phyloP scores from a whole-genome alignment of 106 monocot genomes.

The Amphibolis antarctica region DNA sequence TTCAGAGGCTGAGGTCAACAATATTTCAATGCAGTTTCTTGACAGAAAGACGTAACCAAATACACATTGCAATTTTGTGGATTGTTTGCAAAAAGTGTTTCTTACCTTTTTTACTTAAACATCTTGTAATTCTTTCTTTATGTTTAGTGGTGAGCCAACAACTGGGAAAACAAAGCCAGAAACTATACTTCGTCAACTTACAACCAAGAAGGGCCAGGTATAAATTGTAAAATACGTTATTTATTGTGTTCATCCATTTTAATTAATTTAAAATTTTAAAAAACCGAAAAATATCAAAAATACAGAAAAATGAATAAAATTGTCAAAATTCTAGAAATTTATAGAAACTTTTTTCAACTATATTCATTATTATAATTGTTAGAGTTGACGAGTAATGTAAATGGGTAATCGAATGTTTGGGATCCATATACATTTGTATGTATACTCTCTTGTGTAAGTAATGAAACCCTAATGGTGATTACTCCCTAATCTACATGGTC shows the following conservation, averaged over 20 bases:
- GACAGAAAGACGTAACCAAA: conserved; percentile 71
- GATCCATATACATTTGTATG: no score
- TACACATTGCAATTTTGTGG: neutral
- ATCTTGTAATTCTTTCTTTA: conserved; percentile 3
- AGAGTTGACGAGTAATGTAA: no score
- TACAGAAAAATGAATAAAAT: neutral
- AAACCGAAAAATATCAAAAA: no score
- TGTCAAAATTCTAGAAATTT: no score
- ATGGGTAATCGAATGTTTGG: no score
- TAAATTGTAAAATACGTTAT: neutral
- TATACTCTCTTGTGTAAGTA: no score
- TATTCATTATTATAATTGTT: no score
- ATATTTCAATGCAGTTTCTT: conserved; percentile 73
- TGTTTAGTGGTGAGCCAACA: conserved; percentile 78
- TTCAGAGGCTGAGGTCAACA: conserved; percentile 91
- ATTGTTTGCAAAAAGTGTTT: neutral
- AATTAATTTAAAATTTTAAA: no score
- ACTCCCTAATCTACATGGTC: no score
- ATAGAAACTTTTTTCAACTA: no score
- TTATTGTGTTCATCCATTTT: neutral
- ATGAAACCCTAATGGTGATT: no score
- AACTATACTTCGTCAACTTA: conserved; percentile 86
- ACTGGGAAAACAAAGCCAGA: conserved; percentile 80
- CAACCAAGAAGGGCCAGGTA: conserved; percentile 99
- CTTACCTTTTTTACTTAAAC: neutral